Evolutionary conservation across 306 rosid species (phyloP).

Genomic region (Macrotyloma uniflorum): DNA sequence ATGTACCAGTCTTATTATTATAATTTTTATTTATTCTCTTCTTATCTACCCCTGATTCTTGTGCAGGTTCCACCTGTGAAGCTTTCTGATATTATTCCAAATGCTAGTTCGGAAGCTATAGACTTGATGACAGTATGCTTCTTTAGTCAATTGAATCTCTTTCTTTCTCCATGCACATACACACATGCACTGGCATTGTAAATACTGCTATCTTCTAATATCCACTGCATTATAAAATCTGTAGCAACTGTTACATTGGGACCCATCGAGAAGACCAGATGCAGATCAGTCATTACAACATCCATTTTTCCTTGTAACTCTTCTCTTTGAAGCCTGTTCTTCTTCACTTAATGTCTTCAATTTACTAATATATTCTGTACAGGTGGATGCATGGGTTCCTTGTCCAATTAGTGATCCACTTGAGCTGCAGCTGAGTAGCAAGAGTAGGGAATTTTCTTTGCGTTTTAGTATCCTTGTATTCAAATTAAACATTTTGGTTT

Average conservation of each 20-base stretch:
- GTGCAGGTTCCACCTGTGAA: conserved; percentile 65
- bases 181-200: neutral
- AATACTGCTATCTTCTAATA: conserved; percentile 18
- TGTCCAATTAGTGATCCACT: conserved; percentile 67
- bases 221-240: conserved; percentile 36
- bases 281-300: conserved; percentile 78
- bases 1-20: conserved; percentile 1
- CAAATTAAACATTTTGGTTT: conserved; percentile 1
- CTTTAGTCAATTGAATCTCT: conserved; percentile 27
- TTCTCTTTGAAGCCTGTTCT: conserved; percentile 27
- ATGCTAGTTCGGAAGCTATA: conserved; percentile 79
- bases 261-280: conserved; percentile 80
- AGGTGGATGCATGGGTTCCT: conserved; percentile 70
- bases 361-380: conserved; percentile 43
- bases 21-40: conserved; percentile 17
- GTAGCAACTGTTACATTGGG: conserved; percentile 79
- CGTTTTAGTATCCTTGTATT: conserved; percentile 9
- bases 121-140: conserved; percentile 72
- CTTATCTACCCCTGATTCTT: conserved; percentile 23
- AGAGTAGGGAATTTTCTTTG: conserved; percentile 50
- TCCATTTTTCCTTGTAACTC: conserved; percentile 80
- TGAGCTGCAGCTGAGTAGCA: conserved; percentile 81
- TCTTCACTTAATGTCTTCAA: conserved; percentile 29
- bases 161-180: neutral
- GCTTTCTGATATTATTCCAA: conserved; percentile 74